phyloP scores from a whole-genome alignment of 176 grass and related monocot species.

The Themeda triandra region DNA sequence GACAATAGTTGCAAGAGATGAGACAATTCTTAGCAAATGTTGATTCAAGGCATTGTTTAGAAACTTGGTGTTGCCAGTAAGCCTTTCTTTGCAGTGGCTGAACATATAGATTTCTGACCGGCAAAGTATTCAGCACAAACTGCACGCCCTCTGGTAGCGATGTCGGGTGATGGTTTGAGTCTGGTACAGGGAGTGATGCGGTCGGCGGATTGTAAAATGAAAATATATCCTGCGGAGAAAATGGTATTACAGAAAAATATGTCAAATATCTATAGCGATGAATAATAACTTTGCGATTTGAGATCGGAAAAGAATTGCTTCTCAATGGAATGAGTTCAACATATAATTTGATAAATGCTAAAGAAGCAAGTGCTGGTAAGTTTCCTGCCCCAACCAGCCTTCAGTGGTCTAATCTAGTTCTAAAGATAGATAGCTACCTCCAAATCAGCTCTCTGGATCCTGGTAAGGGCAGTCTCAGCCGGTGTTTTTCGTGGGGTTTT shows the following conservation, averaged over 20 bases:
- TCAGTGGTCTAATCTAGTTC: background rate
- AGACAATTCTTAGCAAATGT: background rate
- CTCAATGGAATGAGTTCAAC: background rate
- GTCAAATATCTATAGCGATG: background rate
- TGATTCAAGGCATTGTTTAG: background rate
- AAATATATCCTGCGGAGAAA: constrained; percentile 37
- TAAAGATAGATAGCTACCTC: background rate
- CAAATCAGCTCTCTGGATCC: background rate
- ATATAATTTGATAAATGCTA: background rate
- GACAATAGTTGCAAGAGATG: background rate
- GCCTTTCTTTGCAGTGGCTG: background rate
- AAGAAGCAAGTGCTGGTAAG: background rate
- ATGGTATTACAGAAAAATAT: background rate
- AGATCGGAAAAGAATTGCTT: background rate
- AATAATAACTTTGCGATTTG: background rate
- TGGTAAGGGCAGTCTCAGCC: background rate
- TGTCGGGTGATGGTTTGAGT: constrained; percentile 1
- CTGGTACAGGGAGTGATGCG: background rate
- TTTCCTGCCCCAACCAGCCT: background rate
- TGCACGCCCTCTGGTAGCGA: constrained; percentile 26
- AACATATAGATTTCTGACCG: constrained; percentile 23
- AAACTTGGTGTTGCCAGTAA: background rate
- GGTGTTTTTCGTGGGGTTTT: background rate
- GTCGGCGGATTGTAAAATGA: constrained; percentile 38
- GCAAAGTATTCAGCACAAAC: constrained; percentile 42